A percentile compares a stretch with the other conserved stretches of the same genome.
phyloP scores from a whole-genome alignment of 306 rosid species.

The Prinsepia uniflora region DNA sequence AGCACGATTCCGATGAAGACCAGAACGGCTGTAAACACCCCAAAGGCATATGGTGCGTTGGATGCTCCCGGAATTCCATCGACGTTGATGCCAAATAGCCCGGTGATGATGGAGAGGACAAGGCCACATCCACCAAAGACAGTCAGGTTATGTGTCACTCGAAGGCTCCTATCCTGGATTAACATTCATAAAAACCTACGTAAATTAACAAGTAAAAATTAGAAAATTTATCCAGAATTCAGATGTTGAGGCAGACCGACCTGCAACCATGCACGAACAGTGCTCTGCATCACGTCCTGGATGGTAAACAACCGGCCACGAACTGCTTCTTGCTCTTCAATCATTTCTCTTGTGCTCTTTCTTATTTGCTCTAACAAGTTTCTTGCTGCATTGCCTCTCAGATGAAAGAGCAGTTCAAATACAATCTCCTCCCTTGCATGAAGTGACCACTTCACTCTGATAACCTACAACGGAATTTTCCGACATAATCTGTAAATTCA shows the following conservation, averaged over 20 bases:
- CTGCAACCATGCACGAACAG: conserved; percentile 96
- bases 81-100: conserved; percentile 89
- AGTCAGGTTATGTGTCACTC: conserved; percentile 76
- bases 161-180: conserved; percentile 82
- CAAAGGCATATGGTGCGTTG: conserved; percentile 76
- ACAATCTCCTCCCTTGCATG: conserved; percentile 93
- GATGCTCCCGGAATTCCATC: conserved; percentile 82
- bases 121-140: conserved; percentile 85
- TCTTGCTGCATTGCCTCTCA: conserved; percentile 62
- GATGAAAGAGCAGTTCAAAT: conserved; percentile 83
- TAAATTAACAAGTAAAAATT: not conserved
- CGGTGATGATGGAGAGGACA: conserved; percentile 73
- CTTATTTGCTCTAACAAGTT: conserved; percentile 53
- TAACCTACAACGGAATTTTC: conserved; percentile 50
- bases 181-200: conserved; percentile 9
- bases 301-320: conserved; percentile 90
- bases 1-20: conserved; percentile 48
- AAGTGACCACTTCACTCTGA: conserved; percentile 96
- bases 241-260: conserved; percentile 43
- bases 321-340: conserved; percentile 98
- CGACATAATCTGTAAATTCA: not conserved
- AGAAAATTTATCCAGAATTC: not conserved
- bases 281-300: conserved; percentile 97
- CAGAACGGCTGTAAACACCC: conserved; percentile 60
- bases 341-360: conserved; percentile 77